Conservation (phyloP, 192 early-diverging fungal species). For the Gonapodya prolifera region DNA sequence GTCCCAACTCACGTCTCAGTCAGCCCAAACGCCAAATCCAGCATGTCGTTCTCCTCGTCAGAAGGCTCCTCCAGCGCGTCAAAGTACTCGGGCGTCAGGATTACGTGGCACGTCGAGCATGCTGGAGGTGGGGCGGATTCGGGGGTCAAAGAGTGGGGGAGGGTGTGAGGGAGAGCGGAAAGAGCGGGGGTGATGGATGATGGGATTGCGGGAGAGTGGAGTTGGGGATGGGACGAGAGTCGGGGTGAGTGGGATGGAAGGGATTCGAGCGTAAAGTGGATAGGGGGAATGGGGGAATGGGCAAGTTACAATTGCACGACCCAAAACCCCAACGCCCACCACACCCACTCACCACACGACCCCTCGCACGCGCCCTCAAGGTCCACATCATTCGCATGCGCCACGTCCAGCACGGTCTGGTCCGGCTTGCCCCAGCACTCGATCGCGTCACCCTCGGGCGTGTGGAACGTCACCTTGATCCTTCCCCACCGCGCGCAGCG, state of each 20-base stretch:
- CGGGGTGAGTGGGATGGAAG: no score
- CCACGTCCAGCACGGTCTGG: constrained; percentile 81
- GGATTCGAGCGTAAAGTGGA: no score
- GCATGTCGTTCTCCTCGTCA: constrained; percentile 97
- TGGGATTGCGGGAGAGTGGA: neutral
- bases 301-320: no score
- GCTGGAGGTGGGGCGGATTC: neutral
- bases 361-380: constrained; percentile 96
- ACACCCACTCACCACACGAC: constrained; percentile 86
- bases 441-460: constrained; percentile 63
- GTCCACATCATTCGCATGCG: constrained; percentile 82
- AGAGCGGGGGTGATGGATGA: neutral
- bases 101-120: constrained; percentile 53
- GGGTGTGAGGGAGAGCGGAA: no score
- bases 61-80: constrained; percentile 79
- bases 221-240: neutral
- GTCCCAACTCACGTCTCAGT: constrained; percentile 74
- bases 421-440: constrained; percentile 68
- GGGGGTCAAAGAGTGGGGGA: neutral
- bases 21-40: constrained; percentile 91
- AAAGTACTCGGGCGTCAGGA: constrained; percentile 67
- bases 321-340: no score
- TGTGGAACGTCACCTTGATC: constrained; percentile 62
- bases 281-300: no score
- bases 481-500: neutral